Evolutionary conservation across 768 basidiomycete species (phyloP), one percentile per base, ranked within the genome.

Genomic region (Chalciporus piperatus): DNA sequence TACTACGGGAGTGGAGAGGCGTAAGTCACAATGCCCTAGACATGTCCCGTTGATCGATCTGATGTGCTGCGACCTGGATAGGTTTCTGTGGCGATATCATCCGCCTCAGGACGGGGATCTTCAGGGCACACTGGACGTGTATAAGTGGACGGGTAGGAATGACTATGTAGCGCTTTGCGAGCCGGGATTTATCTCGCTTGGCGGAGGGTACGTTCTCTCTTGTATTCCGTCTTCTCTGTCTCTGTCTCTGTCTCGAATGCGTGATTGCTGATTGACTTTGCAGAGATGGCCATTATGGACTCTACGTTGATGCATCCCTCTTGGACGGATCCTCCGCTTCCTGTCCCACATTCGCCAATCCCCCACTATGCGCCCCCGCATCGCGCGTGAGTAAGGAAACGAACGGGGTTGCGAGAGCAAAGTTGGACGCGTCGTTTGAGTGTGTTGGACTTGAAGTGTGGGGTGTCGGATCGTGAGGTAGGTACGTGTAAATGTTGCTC

Each of bases 1-100:
- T 96, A 93, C 69, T 92, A 85, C 60, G 96, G 96, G 0, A 85
- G 85, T 48, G 95, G 95, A 7, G 94, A 95, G 59, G 90, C 90
- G 89, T 86, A 53, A 56, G 74, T 70, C 20, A 12, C 16, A 3
- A 27, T 33, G 30, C 25, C 8, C 19, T 22, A 19, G 20, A 5
- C 28, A 5, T 12, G 10, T 11, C 4, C 4, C 9, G 2, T 0
- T n/a, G 5, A 17, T 16, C 16, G 22, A 14, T 12, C 45, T 39
- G 28, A 51, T 7, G 9, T 17, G 2, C 10, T 11, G 2, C 11
- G 30, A 32, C 7, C 12, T n/a, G 14, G n/a, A 4, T 51, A 92
- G 90, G 22, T 95, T 95, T 65, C 62, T 94, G 28, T 94, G 89
- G 89, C 82, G 78, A 51, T 79, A 82, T 56, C 66, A 72, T 28